A percentile compares a stretch with the other conserved stretches of the same genome.
Conservation (phyloP, 2,329 filamentous ascomycete genomes). For the Xylariomycetidae sp. region DNA sequence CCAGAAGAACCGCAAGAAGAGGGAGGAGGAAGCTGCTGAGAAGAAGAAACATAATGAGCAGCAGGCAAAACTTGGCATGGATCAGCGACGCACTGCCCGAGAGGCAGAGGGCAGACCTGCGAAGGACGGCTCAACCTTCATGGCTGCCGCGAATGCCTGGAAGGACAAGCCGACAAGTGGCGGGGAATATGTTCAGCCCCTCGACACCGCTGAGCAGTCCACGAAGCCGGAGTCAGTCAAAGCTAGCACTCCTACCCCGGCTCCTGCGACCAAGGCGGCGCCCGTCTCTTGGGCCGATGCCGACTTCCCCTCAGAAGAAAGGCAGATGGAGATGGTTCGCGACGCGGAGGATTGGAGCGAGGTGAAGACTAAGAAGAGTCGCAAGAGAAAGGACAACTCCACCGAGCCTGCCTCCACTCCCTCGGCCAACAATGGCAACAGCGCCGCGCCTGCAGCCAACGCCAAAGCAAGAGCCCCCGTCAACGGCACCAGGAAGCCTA, state of each 20-base stretch:
- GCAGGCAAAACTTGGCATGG: too few species aligned
- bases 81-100: conserved; percentile 76
- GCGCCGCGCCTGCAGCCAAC: conserved; percentile 10
- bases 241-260: conserved; percentile 18
- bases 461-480: conserved; percentile 14
- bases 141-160: conserved; percentile 39
- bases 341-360: conserved; percentile 51
- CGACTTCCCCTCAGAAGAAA: conserved; percentile 53
- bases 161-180: conserved; percentile 32
- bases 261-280: conserved; percentile 26
- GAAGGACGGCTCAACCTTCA: conserved; percentile 67
- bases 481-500: conserved; percentile 24
- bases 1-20: conserved; percentile 86
- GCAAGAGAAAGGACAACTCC: conserved; percentile 37
- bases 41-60: conserved; percentile 73
- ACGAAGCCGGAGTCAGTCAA: conserved; percentile 29
- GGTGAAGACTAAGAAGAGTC: conserved; percentile 40
- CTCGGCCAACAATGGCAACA: conserved; percentile 12
- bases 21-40: conserved; percentile 72
- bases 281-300: conserved; percentile 40
- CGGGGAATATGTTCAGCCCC: conserved; percentile 38
- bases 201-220: conserved; percentile 51
- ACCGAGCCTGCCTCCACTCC: conserved; percentile 24
- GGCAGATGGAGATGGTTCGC: conserved; percentile 54
- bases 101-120: conserved; percentile 76